These are phyloP conservation scores for Russula emetica DNA, from an alignment of 768 basidiomycete species.

Conservation along the genomic window DNA sequence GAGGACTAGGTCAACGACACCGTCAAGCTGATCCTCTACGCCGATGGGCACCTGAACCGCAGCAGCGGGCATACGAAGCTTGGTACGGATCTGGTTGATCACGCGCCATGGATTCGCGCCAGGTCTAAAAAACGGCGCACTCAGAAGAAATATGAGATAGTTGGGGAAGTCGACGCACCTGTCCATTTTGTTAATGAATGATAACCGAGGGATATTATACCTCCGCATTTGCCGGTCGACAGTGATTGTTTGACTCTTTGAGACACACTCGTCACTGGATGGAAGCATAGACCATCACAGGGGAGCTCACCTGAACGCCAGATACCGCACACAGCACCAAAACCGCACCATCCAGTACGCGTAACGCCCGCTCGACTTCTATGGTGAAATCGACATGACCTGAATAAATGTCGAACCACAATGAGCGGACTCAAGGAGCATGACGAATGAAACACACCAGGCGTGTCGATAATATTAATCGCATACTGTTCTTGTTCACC, in stretches of 20 bases:
- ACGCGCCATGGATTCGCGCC: slow-evolving; percentile 98
- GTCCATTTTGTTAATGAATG: slow-evolving; percentile 99
- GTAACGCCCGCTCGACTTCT: slow-evolving; percentile 94
- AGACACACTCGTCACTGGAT: neutral
- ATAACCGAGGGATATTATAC: slow-evolving; percentile 92
- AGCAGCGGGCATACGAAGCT: slow-evolving; percentile 88
- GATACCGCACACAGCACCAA: slow-evolving; percentile 95
- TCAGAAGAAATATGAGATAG: neutral
- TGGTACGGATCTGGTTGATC: slow-evolving; percentile 83
- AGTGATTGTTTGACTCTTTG: slow-evolving; percentile 93
- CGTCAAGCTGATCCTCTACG: slow-evolving; percentile 76
- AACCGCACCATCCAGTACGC: slow-evolving; percentile 95
- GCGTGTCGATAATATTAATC: slow-evolving; percentile 98
- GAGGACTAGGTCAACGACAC: slow-evolving; percentile 90
- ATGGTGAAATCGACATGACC: slow-evolving; percentile 99
- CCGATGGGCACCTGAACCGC: slow-evolving; percentile 97
- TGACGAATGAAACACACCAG: slow-evolving; percentile 48
- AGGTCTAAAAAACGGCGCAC: slow-evolving; percentile 47
- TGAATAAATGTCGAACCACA: slow-evolving; percentile 32
- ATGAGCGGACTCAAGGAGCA: neutral
- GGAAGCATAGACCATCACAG: neutral
- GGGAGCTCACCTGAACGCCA: slow-evolving; percentile 73
- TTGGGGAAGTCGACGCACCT: slow-evolving; percentile 44
- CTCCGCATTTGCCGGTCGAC: slow-evolving; percentile 99
- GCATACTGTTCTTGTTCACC: slow-evolving; percentile 77